Evolutionary conservation across 805 yeast genomes (phyloP), one percentile per base, ranked within the genome.

Genomic region (Hanseniaspora pseudoguilliermondii): DNA sequence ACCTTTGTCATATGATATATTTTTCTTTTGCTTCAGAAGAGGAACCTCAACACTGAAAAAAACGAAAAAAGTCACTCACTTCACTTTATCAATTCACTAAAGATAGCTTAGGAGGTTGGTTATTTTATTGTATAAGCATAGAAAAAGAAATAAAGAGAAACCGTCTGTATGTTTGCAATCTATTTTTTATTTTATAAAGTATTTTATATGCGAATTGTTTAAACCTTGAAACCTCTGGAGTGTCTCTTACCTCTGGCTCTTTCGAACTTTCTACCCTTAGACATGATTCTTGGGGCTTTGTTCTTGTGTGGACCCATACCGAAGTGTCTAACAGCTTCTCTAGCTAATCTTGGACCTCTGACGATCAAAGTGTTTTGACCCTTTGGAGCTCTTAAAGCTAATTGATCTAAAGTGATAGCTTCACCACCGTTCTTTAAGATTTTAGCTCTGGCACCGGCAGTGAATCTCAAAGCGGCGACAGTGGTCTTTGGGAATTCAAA

Each of bases 171-270:
- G 36, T 9, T 27, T 44, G 20, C 29, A 44, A 27, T n/a, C 23
- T 44, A 44, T 44, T 44, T 29, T 35, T 16, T 43, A 25, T 40
- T 40, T 20, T 29, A 32, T 47, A 42, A 42, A 35, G 9, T 23
- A 55, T 53, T 52, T 59, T 57, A 59, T 44, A 60, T 43, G 20
- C 27, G n/a, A 29, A 55, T 50, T 64, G 61, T 63, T 88, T 91
- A 93, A 80, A 93, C 99, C 86, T 93, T 93, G 98, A 93, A 93
- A 82, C 96, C 99, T 84, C 95, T 89, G 67, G 97, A 90, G 76
- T 81, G 84, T 82, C 99, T 84, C 79, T 85, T 95, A 84, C 99
- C 99, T 87, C 99, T 93, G 72, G 97, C 99, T 80, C 93, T 89
- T 84, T 93, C 98, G 84, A 93, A 93, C 82, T 93, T 93, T 85